Conservation (phyloP, 179 eudicot genomes). For the Monotropa hypopitys region DNA sequence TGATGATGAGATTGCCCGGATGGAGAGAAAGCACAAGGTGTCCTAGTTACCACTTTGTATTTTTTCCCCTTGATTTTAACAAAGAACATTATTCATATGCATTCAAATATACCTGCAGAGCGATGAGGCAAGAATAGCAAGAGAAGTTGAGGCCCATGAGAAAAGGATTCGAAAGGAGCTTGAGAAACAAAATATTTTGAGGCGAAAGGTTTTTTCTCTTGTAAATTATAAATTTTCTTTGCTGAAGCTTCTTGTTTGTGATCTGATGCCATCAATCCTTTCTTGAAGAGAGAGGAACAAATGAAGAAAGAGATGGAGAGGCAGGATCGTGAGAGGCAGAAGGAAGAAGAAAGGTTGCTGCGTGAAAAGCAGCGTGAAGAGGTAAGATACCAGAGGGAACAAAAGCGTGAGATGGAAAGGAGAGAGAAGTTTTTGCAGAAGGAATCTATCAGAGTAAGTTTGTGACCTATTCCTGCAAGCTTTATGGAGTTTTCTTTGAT, state of each 20-base stretch:
- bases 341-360: slow-evolving; percentile 76
- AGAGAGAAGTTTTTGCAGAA: slow-evolving; percentile 68
- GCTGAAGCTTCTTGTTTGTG: slow-evolving; percentile 1
- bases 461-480: neutral
- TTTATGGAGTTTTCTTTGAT: slow-evolving; percentile 3
- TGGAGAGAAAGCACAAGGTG: slow-evolving; percentile 47
- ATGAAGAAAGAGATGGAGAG: slow-evolving; percentile 87
- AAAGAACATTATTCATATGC: slow-evolving; percentile 1
- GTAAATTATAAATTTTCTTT: neutral
- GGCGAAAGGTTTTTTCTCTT: slow-evolving; percentile 32
- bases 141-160: slow-evolving; percentile 46
- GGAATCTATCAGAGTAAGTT: slow-evolving; percentile 60
- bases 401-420: slow-evolving; percentile 86
- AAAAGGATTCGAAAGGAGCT: slow-evolving; percentile 42
- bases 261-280: slow-evolving; percentile 7
- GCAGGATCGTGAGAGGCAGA: slow-evolving; percentile 82
- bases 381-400: slow-evolving; percentile 76
- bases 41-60: neutral
- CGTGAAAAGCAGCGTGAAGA: slow-evolving; percentile 81
- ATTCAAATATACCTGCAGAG: slow-evolving; percentile 15
- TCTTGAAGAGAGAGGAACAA: slow-evolving; percentile 66
- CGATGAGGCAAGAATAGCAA: slow-evolving; percentile 40
- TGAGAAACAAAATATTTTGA: slow-evolving; percentile 73
- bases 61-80: neutral
- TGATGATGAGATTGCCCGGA: slow-evolving; percentile 41